These are phyloP conservation scores for Phaeotremella fagi DNA, from an alignment of 768 basidiomycete species.

Conservation along the genomic window DNA sequence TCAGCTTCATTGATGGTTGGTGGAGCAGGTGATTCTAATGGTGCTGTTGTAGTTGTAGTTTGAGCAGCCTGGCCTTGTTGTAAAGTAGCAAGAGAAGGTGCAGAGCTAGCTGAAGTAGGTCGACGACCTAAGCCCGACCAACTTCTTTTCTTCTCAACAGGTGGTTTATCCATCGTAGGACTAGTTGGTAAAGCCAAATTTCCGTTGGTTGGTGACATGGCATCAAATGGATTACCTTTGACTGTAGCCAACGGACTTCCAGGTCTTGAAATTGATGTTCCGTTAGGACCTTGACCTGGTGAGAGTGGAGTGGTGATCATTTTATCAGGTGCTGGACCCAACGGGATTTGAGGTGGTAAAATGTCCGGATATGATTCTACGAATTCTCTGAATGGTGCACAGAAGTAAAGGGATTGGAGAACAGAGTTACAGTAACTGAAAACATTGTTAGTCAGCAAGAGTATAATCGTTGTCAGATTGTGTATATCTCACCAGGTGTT, in stretches of 20 bases:
- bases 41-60: too few relatives aligned
- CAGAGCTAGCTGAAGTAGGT: conserved; percentile 14
- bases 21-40: conserved; percentile 1
- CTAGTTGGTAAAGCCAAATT: conserved; percentile 1
- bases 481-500: conserved; percentile 73
- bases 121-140: conserved; percentile 23
- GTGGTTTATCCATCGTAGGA: background rate
- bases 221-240: conserved; percentile 29
- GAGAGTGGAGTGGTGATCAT: background rate
- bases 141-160: conserved; percentile 20
- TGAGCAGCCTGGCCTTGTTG: conserved; percentile 10
- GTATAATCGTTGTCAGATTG: conserved; percentile 24
- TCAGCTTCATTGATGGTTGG: conserved; percentile 11
- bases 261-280: background rate
- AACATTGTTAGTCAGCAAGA: background rate
- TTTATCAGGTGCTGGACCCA: conserved; percentile 47
- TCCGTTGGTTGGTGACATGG: conserved; percentile 7
- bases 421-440: conserved; percentile 97
- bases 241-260: conserved; percentile 12
- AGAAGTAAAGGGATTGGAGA: conserved; percentile 93
- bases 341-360: conserved; percentile 55
- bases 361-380: conserved; percentile 56
- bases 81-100: conserved; percentile 9
- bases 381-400: conserved; percentile 84
- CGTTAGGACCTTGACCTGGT: background rate